Evolutionary conservation across 179 eudicot genomes (phyloP).

Genomic region (Carnegiea gigantea): DNA sequence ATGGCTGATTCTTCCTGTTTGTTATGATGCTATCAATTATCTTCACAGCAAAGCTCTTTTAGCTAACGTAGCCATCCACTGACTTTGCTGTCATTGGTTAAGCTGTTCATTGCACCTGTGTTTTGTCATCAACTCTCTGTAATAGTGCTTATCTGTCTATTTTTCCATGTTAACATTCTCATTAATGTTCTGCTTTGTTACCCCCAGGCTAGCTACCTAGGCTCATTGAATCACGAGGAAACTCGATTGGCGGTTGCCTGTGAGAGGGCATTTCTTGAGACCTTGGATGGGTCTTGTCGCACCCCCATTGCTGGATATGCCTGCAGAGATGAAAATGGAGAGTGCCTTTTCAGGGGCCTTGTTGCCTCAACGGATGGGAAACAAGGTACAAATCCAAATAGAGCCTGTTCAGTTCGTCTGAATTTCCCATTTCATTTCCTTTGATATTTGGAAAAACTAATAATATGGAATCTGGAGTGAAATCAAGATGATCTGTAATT

Average conservation of each 20-base stretch:
- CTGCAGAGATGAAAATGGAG: slow-evolving; percentile 61
- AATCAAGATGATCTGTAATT: neutral
- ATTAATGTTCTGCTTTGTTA: neutral
- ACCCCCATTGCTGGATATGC: slow-evolving; percentile 98
- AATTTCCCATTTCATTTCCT: neutral
- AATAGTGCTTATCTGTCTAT: neutral
- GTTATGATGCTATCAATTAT: neutral
- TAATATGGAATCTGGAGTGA: neutral
- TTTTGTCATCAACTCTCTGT: neutral
- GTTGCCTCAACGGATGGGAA: slow-evolving; percentile 93
- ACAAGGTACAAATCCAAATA: slow-evolving; percentile 44
- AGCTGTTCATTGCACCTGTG: neutral
- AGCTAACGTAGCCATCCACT: neutral
- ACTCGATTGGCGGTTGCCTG: slow-evolving; percentile 88
- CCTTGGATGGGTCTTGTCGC: slow-evolving; percentile 88
- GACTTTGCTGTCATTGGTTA: neutral
- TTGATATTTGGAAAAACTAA: neutral
- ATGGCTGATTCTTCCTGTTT: neutral
- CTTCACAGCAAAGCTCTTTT: slow-evolving; percentile 1
- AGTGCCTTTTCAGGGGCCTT: slow-evolving; percentile 76
- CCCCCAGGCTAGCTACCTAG: slow-evolving; percentile 61
- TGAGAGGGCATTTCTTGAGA: slow-evolving; percentile 80
- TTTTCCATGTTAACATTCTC: neutral
- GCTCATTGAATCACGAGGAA: slow-evolving; percentile 85
- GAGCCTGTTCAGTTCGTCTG: neutral